Base-by-base conservation (phyloP, 2,329 filamentous ascomycete genomes). In the Anthostomella pinea region DNA sequence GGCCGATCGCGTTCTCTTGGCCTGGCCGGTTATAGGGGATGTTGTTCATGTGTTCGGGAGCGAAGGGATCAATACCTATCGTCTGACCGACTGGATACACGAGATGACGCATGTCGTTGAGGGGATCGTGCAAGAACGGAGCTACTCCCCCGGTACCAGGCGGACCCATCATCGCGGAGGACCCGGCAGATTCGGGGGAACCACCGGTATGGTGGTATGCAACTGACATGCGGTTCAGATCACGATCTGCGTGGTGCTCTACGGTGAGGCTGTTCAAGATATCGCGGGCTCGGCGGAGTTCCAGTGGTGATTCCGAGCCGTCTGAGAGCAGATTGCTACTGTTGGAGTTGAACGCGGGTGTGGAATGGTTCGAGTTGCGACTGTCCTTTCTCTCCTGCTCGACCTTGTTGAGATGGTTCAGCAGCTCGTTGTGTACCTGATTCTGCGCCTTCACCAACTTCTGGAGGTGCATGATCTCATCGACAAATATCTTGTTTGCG, bases 31-130 rank as follows among this genome's bases (percentile, higher is more conserved):
- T 73, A 58, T 95, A 97, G 0, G 90, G 88, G 38, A 96, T 94
- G 59, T 95, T 95, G 66, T 91, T 81, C 57, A 96, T 88, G 57
- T 96, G 89, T 53, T 96, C 90, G 51, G 87, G 85, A 58, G 91
- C 90, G 74, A 95, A 93, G 1, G 91, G 90, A 57, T 96, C 90
- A 49, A 96, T 96, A 35, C 90, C 90, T 48, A 94, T 87, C 1
- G 84, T 93, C 48, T 89, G 81, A 13, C 90, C 90, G 11, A 95
- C 88, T 0, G 91, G 90, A 58, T 96, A 97, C 8, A 96, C 89
- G 35, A 94, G 77, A 46, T 79, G 75, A 28, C 75, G 67, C 46
- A 77, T 70, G 42, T 80, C 75, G 48, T 65, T 73, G 49, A 79
- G 66, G 24, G 73, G 68, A 43, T 79, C 75, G 43, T 74, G 66